Conservation (phyloP, 805 yeast genomes). For the Saturnispora besseyi region DNA sequence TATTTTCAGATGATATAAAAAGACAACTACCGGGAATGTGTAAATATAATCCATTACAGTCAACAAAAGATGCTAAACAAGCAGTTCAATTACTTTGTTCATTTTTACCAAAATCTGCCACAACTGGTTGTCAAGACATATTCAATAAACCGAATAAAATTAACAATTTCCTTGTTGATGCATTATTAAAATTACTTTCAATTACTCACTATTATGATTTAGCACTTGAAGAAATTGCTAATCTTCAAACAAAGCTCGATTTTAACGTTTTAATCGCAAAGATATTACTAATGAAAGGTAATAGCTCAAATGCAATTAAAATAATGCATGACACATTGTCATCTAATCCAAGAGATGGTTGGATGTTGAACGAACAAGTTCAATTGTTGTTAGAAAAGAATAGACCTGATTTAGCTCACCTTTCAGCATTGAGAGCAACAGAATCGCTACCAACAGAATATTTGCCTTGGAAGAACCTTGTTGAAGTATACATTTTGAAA, state of each 20-base stretch:
- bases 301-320: constrained; percentile 40
- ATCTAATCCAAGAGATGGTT: constrained; percentile 44
- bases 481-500: constrained; percentile 48
- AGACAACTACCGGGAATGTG: constrained; percentile 51
- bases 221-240: constrained; percentile 33
- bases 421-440: constrained; percentile 51
- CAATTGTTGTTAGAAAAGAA: constrained; percentile 49
- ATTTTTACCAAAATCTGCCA: constrained; percentile 38
- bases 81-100: constrained; percentile 32
- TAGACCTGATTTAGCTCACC: constrained; percentile 46
- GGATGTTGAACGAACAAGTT: constrained; percentile 53
- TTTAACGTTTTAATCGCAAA: constrained; percentile 33
- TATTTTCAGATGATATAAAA: constrained; percentile 44
- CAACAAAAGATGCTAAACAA: constrained; percentile 28
- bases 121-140: constrained; percentile 35
- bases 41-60: constrained; percentile 38
- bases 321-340: constrained; percentile 33
- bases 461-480: constrained; percentile 58
- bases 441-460: constrained; percentile 69
- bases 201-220: constrained; percentile 31
- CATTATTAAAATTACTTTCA: constrained; percentile 34
- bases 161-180: constrained; percentile 48
- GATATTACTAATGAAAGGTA: constrained; percentile 32
- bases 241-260: constrained; percentile 14
- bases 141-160: constrained; percentile 27